phyloP scores from a whole-genome alignment of 202 grass and related monocot species.

The Carex sylvatica region DNA sequence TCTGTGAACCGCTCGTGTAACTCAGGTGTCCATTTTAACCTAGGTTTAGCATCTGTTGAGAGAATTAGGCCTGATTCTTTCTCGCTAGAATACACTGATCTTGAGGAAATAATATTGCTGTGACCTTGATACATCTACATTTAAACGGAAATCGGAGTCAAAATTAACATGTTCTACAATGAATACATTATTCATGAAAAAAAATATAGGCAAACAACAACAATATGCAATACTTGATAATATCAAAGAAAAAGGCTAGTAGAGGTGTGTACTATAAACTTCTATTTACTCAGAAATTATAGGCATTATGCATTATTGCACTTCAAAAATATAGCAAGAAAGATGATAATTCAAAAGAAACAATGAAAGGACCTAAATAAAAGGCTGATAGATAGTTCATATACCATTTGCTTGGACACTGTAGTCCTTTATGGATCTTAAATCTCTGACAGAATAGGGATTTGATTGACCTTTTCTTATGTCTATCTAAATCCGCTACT shows the following conservation, averaged over 20 bases:
- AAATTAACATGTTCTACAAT: conserved; percentile 30
- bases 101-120: conserved; percentile 62
- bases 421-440: conserved; percentile 25
- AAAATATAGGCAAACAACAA: too few relatives aligned
- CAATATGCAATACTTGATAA: too few relatives aligned
- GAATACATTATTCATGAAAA: conserved; percentile 12
- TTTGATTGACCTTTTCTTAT: conserved; percentile 21
- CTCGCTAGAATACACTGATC: conserved; percentile 57
- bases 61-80: conserved; percentile 81
- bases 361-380: background rate
- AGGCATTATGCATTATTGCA: conserved; percentile 10
- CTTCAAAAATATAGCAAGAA: background rate
- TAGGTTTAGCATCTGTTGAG: conserved; percentile 97
- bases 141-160: conserved; percentile 25
- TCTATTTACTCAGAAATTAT: conserved; percentile 21
- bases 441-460: conserved; percentile 23
- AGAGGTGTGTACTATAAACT: conserved; percentile 20
- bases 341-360: background rate
- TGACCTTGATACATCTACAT: conserved; percentile 83
- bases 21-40: conserved; percentile 97
- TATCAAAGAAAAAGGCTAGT: too few relatives aligned
- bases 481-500: background rate
- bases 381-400: background rate
- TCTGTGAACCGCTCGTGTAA: conserved; percentile 84
- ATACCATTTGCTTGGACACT: conserved; percentile 22